These are phyloP conservation scores for Pseudozyma flocculosa DNA, from an alignment of 1,284 basidiomycete species.

Conservation along the genomic window DNA sequence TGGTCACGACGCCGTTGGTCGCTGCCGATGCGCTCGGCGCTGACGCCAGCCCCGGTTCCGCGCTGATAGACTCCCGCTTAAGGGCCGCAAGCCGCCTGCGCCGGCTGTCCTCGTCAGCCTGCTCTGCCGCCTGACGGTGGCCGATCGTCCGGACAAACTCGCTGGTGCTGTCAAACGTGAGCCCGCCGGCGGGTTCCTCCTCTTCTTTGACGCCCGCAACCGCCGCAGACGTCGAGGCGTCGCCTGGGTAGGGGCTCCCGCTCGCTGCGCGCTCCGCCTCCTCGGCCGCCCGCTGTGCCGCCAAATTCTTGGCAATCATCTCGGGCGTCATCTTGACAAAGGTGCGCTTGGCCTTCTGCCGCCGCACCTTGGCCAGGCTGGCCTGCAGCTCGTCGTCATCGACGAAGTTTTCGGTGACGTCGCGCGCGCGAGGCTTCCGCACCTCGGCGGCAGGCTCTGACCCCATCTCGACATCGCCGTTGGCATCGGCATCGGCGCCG, in stretches of 20 bases:
- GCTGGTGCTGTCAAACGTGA: constrained; percentile 94
- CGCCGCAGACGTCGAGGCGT: neutral
- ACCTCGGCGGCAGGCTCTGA: constrained; percentile 60
- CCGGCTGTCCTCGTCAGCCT: constrained; percentile 56
- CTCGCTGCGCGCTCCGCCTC: constrained; percentile 62
- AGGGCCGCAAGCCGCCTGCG: constrained; percentile 1
- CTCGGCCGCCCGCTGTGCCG: constrained; percentile 67
- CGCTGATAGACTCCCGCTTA: constrained; percentile 10
- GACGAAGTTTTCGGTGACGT: constrained; percentile 68
- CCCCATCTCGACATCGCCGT: constrained; percentile 67
- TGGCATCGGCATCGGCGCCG: constrained; percentile 26
- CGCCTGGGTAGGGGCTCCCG: neutral
- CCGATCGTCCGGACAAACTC: constrained; percentile 92
- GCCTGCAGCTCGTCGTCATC: constrained; percentile 98
- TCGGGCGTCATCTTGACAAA: constrained; percentile 76
- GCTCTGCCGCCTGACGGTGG: constrained; percentile 61
- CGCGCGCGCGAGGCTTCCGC: constrained; percentile 5
- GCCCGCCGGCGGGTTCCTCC: constrained; percentile 32
- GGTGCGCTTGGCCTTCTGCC: constrained; percentile 74
- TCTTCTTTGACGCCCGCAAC: constrained; percentile 4
- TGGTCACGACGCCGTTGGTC: neutral
- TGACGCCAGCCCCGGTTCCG: neutral
- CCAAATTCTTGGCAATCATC: constrained; percentile 73
- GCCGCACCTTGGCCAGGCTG: constrained; percentile 79
- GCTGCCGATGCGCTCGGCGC: neutral